Conservation (phyloP, 1,284 basidiomycete genomes). For the Xerocomus nothofagi region DNA sequence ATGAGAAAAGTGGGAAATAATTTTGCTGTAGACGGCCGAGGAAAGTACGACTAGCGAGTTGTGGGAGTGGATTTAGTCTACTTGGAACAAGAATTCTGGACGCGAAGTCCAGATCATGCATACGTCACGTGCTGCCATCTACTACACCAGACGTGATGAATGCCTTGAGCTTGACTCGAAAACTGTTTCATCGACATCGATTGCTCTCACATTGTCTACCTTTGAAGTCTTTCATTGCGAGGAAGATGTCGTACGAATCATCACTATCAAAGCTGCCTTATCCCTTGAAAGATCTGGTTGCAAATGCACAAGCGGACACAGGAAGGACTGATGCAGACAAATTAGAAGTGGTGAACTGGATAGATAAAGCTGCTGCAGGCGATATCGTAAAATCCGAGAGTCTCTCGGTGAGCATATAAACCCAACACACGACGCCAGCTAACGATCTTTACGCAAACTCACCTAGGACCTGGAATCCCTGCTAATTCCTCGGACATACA, state of each 20-base stretch:
- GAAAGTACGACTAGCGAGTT: conserved; percentile 40
- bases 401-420: conserved; percentile 45
- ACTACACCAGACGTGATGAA: conserved; percentile 16
- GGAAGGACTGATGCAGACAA: conserved; percentile 65
- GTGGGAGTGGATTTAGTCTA: neutral
- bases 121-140: conserved; percentile 27
- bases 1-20: conserved; percentile 69
- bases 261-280: conserved; percentile 51
- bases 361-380: conserved; percentile 60
- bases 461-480: conserved; percentile 70
- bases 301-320: conserved; percentile 46
- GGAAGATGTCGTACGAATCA: conserved; percentile 59
- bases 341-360: conserved; percentile 65
- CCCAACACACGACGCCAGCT: neutral
- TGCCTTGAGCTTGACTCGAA: conserved; percentile 15
- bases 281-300: conserved; percentile 59
- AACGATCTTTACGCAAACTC: neutral
- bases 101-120: neutral
- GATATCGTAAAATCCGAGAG: conserved; percentile 48
- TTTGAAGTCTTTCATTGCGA: conserved; percentile 20
- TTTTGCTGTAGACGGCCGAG: conserved; percentile 49
- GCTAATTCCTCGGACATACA: conserved; percentile 76
- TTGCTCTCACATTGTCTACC: conserved; percentile 6
- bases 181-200: conserved; percentile 27
- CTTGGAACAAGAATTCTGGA: neutral